These are phyloP conservation scores for Aureobasidium lini DNA, from an alignment of 2,329 filamentous ascomycete species.

Conservation along the genomic window DNA sequence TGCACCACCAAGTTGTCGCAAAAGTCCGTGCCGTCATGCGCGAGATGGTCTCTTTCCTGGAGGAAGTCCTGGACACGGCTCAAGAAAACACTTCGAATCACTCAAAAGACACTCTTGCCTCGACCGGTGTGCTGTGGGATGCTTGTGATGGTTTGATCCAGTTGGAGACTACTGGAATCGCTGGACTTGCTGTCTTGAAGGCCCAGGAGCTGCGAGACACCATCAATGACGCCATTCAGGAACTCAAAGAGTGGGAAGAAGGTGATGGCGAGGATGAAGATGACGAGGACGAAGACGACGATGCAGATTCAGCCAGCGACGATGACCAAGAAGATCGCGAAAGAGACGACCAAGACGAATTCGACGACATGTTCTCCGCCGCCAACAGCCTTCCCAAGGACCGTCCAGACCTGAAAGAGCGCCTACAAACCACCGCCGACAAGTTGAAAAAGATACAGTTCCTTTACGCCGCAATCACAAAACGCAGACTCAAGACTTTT, in stretches of 20 bases:
- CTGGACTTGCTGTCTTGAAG: conserved; percentile 61
- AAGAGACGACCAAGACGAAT: conserved; percentile 42
- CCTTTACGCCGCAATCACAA: conserved; percentile 62
- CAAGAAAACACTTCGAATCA: conserved; percentile 25
- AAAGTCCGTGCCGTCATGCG: conserved; percentile 53
- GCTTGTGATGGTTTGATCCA: conserved; percentile 66
- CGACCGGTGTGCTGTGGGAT: conserved; percentile 76
- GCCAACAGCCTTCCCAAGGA: conserved; percentile 54
- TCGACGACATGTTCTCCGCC: conserved; percentile 62
- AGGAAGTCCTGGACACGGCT: conserved; percentile 39
- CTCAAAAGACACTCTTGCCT: conserved; percentile 45
- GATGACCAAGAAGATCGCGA: conserved; percentile 31
- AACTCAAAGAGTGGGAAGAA: conserved; percentile 76
- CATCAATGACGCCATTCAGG: conserved; percentile 73
- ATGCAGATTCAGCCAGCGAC: conserved; percentile 31
- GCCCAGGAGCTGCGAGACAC: conserved; percentile 67
- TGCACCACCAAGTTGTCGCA: conserved; percentile 56
- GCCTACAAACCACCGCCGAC: conserved; percentile 57
- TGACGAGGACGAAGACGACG: conserved; percentile 32
- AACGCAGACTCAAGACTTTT: conserved; percentile 58
- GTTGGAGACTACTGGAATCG: conserved; percentile 60
- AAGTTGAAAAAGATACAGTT: conserved; percentile 60
- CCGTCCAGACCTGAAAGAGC: conserved; percentile 58
- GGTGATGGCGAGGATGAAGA: conserved; percentile 39
- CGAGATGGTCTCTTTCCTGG: conserved; percentile 55